Evolutionary conservation across 371 early-diverging fungal species (phyloP), one percentile per base, ranked within the genome.

Genomic region (Mortierella sp.): DNA sequence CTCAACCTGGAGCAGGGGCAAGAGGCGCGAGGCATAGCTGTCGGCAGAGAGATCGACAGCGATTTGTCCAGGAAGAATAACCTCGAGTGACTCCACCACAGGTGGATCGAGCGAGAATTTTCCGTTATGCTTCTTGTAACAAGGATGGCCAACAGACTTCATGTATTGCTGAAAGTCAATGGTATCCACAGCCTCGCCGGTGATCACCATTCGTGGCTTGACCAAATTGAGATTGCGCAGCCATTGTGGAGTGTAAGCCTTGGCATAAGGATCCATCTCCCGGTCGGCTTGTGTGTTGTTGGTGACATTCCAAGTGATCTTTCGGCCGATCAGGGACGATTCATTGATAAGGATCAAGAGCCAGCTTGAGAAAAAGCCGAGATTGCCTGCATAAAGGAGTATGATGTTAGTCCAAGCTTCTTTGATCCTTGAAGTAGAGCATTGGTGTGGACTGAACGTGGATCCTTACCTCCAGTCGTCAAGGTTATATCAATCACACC

Each of bases 251-350:
- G 63, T 59, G 21, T 60, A 73, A 0, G 63, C 21, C 50, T 73
- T 73, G 29, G 74, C 67, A n/a, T 58, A 73, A 2, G 74, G 74
- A 41, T 73, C 74, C 67, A 73, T 73, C n/a, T 73, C 74, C 8
- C 74, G 67, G 45, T 73, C 74, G n/a, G 57, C 44, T 50, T 73
- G 67, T 0, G 63, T 73, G 48, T 67, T 73, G 46, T 73, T 73
- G 29, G 74, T 73, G 27, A 73, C 74, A 25, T 73, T 46, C 74
- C 74, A 73, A 1, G 67, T 67, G 50, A 73, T 63, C 44, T 73
- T 67, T 14, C 74, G 53, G 10, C 74, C 74, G 28, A 73, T 67
- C 14, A 73, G 21, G 31, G 67, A 67, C 27, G 67, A 63, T n/a
- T 73, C 74, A 31, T 73, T 73, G 34, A 73, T 56, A 28, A 73